Percentiles rank a stretch among this genome's conserved stretches.
Conservation (phyloP, 352 stramenopile species). For the Globisporangium okanoganense region DNA sequence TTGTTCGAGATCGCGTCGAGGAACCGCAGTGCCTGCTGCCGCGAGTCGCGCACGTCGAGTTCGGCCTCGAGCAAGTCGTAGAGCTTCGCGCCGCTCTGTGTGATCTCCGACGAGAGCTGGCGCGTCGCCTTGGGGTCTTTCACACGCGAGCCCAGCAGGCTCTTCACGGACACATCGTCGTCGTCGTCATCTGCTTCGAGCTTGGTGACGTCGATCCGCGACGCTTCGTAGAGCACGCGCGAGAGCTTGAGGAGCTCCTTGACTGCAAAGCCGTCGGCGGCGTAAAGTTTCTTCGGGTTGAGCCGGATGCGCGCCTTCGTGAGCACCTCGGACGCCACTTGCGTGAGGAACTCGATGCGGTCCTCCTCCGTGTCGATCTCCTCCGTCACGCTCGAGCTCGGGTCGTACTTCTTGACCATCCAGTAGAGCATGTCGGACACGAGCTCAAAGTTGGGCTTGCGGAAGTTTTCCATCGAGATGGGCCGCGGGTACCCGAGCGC, state of each 20-base stretch:
- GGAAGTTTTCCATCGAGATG: constrained; percentile 93
- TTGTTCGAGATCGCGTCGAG: constrained; percentile 89
- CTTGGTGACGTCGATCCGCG: constrained; percentile 55
- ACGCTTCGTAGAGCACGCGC: constrained; percentile 89
- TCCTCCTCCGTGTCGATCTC: constrained; percentile 95
- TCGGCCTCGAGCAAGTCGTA: constrained; percentile 92
- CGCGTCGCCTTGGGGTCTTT: constrained; percentile 90
- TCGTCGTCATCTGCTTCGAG: constrained; percentile 67
- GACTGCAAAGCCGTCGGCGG: constrained; percentile 91
- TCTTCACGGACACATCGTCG: constrained; percentile 68
- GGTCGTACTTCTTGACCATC: constrained; percentile 94
- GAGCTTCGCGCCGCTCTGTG: constrained; percentile 88
- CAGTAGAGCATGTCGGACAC: constrained; percentile 96
- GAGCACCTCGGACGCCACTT: constrained; percentile 75
- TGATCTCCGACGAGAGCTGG: constrained; percentile 92
- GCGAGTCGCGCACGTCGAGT: constrained; percentile 78
- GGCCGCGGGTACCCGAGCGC: constrained; percentile 91
- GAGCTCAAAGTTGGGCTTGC: constrained; percentile 95
- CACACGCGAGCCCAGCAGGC: constrained; percentile 65
- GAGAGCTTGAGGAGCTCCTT: constrained; percentile 96
- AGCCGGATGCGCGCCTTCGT: constrained; percentile 90
- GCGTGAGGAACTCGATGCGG: constrained; percentile 92
- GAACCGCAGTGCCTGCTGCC: constrained; percentile 88
- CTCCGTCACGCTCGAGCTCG: constrained; percentile 82
- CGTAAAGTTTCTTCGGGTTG: constrained; percentile 95